These are phyloP conservation scores for Pisolithus thermaeus DNA, from an alignment of 1,284 basidiomycete species.

Conservation along the genomic window DNA sequence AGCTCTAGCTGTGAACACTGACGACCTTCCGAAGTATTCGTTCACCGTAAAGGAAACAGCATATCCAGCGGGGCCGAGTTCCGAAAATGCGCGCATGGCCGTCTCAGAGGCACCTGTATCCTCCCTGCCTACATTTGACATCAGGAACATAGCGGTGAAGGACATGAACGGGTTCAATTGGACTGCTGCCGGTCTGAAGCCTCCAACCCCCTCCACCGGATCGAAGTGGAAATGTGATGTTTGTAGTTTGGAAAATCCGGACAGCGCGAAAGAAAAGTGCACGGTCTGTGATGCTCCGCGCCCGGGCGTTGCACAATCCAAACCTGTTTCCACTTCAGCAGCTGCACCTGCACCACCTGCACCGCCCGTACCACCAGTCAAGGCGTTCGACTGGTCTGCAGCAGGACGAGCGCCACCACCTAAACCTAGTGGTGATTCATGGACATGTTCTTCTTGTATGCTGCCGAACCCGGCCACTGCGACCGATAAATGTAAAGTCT, in stretches of 20 bases:
- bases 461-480: conserved; percentile 32
- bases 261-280: conserved; percentile 42
- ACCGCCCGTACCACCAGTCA: conserved; percentile 13
- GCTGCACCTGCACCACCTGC: background rate
- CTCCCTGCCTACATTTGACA: conserved; percentile 39
- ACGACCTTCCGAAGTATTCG: conserved; percentile 26
- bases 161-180: conserved; percentile 35
- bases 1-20: conserved; percentile 24
- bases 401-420: conserved; percentile 41
- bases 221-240: conserved; percentile 40
- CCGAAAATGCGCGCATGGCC: conserved; percentile 30
- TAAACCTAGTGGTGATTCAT: conserved; percentile 26
- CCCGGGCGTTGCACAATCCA: conserved; percentile 7
- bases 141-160: conserved; percentile 28
- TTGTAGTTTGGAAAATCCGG: conserved; percentile 44
- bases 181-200: conserved; percentile 36
- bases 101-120: conserved; percentile 25
- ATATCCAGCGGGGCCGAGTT: conserved; percentile 30
- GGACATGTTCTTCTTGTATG: conserved; percentile 42
- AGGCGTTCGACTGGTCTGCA: conserved; percentile 48
- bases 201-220: conserved; percentile 16
- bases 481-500: conserved; percentile 35
- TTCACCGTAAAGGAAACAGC: conserved; percentile 25
- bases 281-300: conserved; percentile 43
- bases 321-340: background rate